These are phyloP conservation scores for Amoeboaphelidium protococcarum DNA, from an alignment of 371 early-diverging fungal genomes.

Conservation along the genomic window DNA sequence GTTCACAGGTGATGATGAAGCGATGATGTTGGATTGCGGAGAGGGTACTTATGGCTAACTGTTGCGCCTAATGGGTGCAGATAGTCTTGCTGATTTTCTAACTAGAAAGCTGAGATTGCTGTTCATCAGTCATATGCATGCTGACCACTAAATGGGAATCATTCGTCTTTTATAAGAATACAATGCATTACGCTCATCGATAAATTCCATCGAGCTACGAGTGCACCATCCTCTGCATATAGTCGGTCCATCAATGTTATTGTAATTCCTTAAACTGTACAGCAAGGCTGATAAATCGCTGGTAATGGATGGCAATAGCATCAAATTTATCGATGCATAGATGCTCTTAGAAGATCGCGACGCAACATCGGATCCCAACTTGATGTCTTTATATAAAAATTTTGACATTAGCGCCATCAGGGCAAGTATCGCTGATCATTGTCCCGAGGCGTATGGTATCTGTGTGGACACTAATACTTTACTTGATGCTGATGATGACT, in stretches of 20 bases:
- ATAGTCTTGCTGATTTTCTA: not conserved
- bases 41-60: slow-evolving; percentile 92
- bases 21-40: slow-evolving; percentile 67
- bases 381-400: not conserved
- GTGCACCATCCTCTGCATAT: not conserved
- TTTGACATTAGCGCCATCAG: slow-evolving; percentile 1
- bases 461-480: slow-evolving; percentile 2
- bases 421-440: slow-evolving; percentile 10
- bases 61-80: slow-evolving; percentile 41
- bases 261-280: not conserved
- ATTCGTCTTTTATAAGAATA: slow-evolving; percentile 5
- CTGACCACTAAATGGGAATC: slow-evolving; percentile 93
- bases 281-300: not conserved
- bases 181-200: slow-evolving; percentile 38
- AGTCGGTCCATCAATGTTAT: slow-evolving; percentile 1
- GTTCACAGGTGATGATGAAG: slow-evolving; percentile 4
- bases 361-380: not conserved
- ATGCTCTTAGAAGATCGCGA: not conserved
- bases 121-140: slow-evolving; percentile 94
- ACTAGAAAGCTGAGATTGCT: slow-evolving; percentile 28
- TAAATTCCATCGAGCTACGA: slow-evolving; percentile 9
- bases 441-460: slow-evolving; percentile 9
- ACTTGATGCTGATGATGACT: not conserved
- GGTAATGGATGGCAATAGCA: not conserved
- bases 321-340: not conserved